These are phyloP conservation scores for Colletotrichum brevisporum DNA, from an alignment of 2,329 filamentous ascomycete species.

Conservation along the genomic window DNA sequence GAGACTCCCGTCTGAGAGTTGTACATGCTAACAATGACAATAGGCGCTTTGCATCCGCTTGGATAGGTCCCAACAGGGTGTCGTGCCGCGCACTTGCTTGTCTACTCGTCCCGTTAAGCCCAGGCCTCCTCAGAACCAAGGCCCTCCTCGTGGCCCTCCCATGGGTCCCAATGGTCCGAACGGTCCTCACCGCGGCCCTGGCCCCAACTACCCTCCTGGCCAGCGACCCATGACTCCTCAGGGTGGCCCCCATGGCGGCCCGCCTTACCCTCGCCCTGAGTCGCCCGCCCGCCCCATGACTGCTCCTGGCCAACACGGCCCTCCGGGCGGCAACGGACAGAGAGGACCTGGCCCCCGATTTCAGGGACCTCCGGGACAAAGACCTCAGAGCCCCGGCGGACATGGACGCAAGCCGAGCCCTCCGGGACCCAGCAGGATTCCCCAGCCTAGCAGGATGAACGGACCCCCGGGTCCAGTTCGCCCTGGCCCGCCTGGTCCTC, in stretches of 20 bases:
- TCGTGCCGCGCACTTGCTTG: constrained; percentile 92
- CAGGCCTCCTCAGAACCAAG: constrained; percentile 68
- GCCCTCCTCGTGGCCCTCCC: constrained; percentile 68
- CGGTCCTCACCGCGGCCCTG: constrained; percentile 49
- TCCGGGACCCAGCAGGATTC: constrained; percentile 61
- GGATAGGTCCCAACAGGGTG: constrained; percentile 92
- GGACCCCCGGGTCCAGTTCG: constrained; percentile 51
- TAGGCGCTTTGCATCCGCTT: constrained; percentile 92
- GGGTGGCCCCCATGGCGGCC: constrained; percentile 49
- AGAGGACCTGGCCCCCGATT: constrained; percentile 56
- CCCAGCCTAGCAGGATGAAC: constrained; percentile 57
- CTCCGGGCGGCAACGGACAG: constrained; percentile 54
- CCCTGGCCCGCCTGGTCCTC: constrained; percentile 46
- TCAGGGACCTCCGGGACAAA: constrained; percentile 49
- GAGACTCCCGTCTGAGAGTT: not conserved
- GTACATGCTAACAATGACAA: constrained; percentile 48
- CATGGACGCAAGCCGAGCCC: constrained; percentile 58
- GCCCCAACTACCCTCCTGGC: constrained; percentile 50
- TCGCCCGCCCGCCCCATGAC: constrained; percentile 51
- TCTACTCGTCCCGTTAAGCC: constrained; percentile 94
- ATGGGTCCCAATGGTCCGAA: constrained; percentile 61
- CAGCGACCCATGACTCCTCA: constrained; percentile 58
- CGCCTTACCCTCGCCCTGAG: constrained; percentile 51
- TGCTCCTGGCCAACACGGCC: constrained; percentile 55
- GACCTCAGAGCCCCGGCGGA: constrained; percentile 59